Conservation (phyloP, 2,329 filamentous ascomycete genomes). For the Ophiostoma sp. region DNA sequence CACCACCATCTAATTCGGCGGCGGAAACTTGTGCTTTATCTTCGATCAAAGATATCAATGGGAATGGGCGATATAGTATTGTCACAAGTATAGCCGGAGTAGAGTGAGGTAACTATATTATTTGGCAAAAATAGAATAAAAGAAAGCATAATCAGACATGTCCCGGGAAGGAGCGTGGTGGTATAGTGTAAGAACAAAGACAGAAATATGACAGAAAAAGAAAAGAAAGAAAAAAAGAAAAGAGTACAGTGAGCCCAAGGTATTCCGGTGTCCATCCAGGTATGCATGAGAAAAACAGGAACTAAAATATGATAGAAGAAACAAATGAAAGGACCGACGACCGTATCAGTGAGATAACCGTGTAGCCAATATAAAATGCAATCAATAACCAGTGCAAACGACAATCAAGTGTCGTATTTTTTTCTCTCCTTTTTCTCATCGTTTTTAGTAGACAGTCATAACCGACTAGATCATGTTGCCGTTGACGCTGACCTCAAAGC, state of each 20-base stretch:
- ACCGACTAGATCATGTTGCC: conserved; percentile 61
- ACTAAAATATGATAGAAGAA: conserved; percentile 27
- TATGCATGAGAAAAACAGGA: conserved; percentile 25
- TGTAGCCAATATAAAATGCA: conserved; percentile 9
- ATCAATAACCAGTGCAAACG: background rate
- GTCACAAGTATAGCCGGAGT: background rate
- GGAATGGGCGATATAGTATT: too few species aligned
- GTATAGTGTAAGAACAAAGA: conserved; percentile 1
- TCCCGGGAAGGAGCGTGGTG: conserved; percentile 7
- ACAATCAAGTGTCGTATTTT: conserved; percentile 8
- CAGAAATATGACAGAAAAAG: conserved; percentile 14
- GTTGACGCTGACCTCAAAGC: conserved; percentile 76
- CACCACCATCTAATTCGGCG: too few species aligned
- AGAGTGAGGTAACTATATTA: background rate
- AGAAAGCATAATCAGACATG: background rate
- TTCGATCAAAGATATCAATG: too few species aligned
- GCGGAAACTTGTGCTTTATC: too few species aligned
- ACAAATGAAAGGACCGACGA: background rate
- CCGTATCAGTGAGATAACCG: conserved; percentile 3
- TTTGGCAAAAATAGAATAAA: background rate
- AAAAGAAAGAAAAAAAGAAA: conserved; percentile 22
- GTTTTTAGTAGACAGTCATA: background rate
- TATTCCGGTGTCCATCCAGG: too few species aligned
- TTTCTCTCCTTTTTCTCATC: background rate
- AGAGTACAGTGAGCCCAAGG: conserved; percentile 19